These are phyloP conservation scores for Fusarium robinianum DNA, from an alignment of 2,329 filamentous ascomycete species.

Conservation along the genomic window DNA sequence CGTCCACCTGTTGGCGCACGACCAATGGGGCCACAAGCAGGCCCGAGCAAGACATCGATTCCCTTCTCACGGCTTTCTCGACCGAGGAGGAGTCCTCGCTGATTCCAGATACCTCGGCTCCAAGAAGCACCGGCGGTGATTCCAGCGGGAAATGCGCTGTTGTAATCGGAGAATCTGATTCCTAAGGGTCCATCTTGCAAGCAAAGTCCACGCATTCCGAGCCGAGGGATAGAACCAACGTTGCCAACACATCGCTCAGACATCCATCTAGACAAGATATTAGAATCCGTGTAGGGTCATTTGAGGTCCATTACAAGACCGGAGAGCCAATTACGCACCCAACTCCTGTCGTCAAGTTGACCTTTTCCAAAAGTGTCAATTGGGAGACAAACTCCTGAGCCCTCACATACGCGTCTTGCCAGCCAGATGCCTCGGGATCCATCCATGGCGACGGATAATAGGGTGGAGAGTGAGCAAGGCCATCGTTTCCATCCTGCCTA, in stretches of 20 bases:
- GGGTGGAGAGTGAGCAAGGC: constrained; percentile 55
- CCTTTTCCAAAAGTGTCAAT: constrained; percentile 84
- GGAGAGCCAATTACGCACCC: constrained; percentile 59
- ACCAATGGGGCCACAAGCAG: constrained; percentile 53
- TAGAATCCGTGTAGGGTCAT: background rate
- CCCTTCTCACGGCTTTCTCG: constrained; percentile 75
- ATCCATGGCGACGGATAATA: constrained; percentile 89
- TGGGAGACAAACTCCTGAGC: constrained; percentile 81
- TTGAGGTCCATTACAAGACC: background rate
- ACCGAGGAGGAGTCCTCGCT: constrained; percentile 54
- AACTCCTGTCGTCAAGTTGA: constrained; percentile 90
- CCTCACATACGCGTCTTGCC: constrained; percentile 75
- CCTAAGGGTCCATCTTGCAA: constrained; percentile 86
- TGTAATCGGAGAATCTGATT: constrained; percentile 76
- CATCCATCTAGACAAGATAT: constrained; percentile 40
- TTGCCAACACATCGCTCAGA: constrained; percentile 79
- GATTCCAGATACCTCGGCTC: constrained; percentile 69
- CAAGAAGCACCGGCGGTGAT: constrained; percentile 83
- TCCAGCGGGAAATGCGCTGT: constrained; percentile 79
- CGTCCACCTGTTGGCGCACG: constrained; percentile 52
- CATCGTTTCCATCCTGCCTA: constrained; percentile 15
- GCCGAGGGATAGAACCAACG: constrained; percentile 68
- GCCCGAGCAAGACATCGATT: constrained; percentile 69
- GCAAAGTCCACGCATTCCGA: constrained; percentile 76
- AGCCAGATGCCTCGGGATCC: constrained; percentile 70